Base-by-base conservation (phyloP, 306 rosid species). In the Dalbergia cochinchinensis region DNA sequence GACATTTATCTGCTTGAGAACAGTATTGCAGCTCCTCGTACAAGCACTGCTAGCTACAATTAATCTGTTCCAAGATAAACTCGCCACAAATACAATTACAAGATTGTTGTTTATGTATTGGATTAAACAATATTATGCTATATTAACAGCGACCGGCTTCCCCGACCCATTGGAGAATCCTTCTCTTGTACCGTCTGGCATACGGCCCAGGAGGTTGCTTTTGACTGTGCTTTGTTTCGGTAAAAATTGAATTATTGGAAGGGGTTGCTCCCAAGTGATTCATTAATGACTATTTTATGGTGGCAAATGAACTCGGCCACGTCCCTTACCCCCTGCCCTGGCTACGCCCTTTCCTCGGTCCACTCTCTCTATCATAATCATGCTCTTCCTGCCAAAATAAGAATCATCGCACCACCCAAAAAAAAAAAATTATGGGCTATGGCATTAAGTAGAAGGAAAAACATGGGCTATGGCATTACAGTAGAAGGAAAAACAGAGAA, bases 131-230 rank as follows among this genome's bases (percentile, higher is more conserved):
- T 20, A 74, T 85, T 81, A 85, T 39, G 85, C 84, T 85, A 86
- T 86, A 85, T 90, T 87, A 87, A 86, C 95, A 83, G 90, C 78
- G 59, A 92, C 62, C 4, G 88, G 90, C 88, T 88, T 95, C 98
- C 99, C 85, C 99, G 85, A 55, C 99, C 99, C 96, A 90, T 82
- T 6, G 94, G 94, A 89, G 79, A 95, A 95, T 78, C 99, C 99
- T 87, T 89, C 99, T 87, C 90, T 93, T 11, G 99, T 95, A 18
- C 99, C 99, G 58, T 95, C 97, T 0, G 99, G 99, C 99, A 95
- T 95, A 11, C 99, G 99, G 99, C 48, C 98, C 99, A 0, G 99
- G 99, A 63, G 99, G 99, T 44, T 90, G 94, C 79, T 86, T 94
- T 86, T 94, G 73, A 88, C 79, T 37, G 82, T 65, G 7, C 81